phyloP scores from a whole-genome alignment of 2,329 filamentous ascomycete genomes.

The Hypoxylon sp. region DNA sequence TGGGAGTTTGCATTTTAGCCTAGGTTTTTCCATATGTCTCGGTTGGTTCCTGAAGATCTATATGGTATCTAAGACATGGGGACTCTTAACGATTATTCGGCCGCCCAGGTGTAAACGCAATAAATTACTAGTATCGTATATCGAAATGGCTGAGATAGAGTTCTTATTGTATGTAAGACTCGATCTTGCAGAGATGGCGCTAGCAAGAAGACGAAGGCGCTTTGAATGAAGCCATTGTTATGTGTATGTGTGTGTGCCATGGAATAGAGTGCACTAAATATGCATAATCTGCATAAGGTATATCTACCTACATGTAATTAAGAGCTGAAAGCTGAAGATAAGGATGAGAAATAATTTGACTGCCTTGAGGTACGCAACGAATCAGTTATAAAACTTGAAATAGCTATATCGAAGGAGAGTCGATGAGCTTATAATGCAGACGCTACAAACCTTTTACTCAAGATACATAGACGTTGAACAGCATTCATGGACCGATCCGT shows the following conservation, averaged over 20 bases:
- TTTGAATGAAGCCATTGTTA: constrained; percentile 1
- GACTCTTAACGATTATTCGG: neutral
- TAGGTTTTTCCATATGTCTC: constrained; percentile 36
- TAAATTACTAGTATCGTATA: neutral
- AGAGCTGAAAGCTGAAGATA: constrained; percentile 12
- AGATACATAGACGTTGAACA: constrained; percentile 3
- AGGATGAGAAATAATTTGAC: neutral
- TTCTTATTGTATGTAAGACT: neutral
- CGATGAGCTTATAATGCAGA: constrained; percentile 28
- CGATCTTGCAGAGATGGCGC: neutral
- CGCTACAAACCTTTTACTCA: constrained; percentile 10
- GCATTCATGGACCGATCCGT: constrained; percentile 42
- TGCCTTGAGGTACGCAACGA: neutral
- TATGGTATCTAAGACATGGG: constrained; percentile 10
- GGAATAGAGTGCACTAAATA: constrained; percentile 18
- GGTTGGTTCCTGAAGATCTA: constrained; percentile 43
- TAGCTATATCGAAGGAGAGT: neutral
- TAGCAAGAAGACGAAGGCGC: neutral
- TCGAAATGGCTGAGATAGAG: neutral
- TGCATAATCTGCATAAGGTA: constrained; percentile 29
- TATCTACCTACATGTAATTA: no score
- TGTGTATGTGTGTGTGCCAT: constrained; percentile 1
- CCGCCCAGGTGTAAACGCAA: constrained; percentile 1
- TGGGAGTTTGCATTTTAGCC: constrained; percentile 16
- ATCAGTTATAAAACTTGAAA: constrained; percentile 20